Percentiles rank a stretch among this genome's conserved stretches.
These are phyloP conservation scores for Epichloe glyceriae DNA, from an alignment of 2,329 filamentous ascomycete species.

Conservation along the genomic window DNA sequence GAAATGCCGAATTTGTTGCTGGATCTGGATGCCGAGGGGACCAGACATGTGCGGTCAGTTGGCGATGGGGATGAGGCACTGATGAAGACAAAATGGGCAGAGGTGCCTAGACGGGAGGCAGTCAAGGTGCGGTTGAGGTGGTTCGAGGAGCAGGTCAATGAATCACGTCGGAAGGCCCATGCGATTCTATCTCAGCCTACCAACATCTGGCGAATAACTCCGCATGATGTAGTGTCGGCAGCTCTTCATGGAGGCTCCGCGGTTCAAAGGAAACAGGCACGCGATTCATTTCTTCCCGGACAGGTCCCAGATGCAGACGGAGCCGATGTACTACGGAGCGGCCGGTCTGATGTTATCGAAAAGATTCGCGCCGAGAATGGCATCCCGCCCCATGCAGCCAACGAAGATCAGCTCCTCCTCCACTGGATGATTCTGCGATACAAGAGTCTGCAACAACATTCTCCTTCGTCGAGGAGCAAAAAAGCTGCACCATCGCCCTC, in stretches of 20 bases:
- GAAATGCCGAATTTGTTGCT: constrained; percentile 31
- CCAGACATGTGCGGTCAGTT: constrained; percentile 28
- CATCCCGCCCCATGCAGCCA: constrained; percentile 15
- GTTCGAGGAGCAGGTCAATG: constrained; percentile 18
- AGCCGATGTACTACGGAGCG: neutral
- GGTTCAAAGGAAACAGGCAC: neutral
- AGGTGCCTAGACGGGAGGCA: constrained; percentile 10
- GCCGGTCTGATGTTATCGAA: constrained; percentile 7
- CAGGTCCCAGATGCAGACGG: neutral
- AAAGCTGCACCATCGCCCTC: constrained; percentile 2
- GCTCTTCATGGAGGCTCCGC: constrained; percentile 11
- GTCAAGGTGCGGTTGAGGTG: constrained; percentile 15
- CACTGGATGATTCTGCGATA: constrained; percentile 23
- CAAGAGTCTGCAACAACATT: constrained; percentile 4
- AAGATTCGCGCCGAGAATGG: constrained; percentile 16
- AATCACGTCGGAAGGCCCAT: constrained; percentile 14
- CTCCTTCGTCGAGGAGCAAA: neutral
- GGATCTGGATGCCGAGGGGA: constrained; percentile 38
- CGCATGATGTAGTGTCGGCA: constrained; percentile 29
- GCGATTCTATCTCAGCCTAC: constrained; percentile 13
- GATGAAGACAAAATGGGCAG: constrained; percentile 18
- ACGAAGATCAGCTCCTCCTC: constrained; percentile 20
- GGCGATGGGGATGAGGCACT: constrained; percentile 23
- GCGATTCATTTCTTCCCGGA: neutral
- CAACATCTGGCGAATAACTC: constrained; percentile 26